Conservation (phyloP, 2,329 filamentous ascomycete genomes). For the Neobulgaria alba region DNA sequence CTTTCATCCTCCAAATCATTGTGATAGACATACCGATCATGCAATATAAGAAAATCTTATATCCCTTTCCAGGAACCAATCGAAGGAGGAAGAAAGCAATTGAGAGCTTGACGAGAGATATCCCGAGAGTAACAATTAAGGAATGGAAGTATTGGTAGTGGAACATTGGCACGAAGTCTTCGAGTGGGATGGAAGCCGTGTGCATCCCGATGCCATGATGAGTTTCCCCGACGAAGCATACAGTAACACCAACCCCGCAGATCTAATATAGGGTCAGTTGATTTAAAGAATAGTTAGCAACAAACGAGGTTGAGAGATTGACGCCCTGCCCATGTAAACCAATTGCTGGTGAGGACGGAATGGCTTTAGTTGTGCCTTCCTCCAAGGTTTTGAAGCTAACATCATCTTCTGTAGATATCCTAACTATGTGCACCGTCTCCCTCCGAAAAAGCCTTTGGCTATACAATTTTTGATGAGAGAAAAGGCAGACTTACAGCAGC, state of each 20-base stretch:
- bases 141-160: background rate
- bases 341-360: no score
- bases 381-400: no score
- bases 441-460: no score
- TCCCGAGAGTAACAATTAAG: background rate
- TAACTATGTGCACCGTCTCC: no score
- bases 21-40: background rate
- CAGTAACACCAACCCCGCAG: background rate
- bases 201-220: background rate
- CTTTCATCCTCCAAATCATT: no score
- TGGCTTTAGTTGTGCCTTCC: no score
- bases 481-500: background rate
- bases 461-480: no score
- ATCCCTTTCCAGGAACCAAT: background rate
- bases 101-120: constrained; percentile 1
- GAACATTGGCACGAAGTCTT: background rate
- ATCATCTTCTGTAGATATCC: no score
- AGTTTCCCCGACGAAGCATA: background rate
- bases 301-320: background rate
- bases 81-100: constrained; percentile 3
- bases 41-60: background rate
- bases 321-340: no score
- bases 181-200: background rate
- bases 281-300: background rate
- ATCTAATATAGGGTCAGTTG: background rate